These are phyloP conservation scores for Basidiobolus meristosporus DNA, from an alignment of 371 early-diverging fungal genomes.

Conservation along the genomic window DNA sequence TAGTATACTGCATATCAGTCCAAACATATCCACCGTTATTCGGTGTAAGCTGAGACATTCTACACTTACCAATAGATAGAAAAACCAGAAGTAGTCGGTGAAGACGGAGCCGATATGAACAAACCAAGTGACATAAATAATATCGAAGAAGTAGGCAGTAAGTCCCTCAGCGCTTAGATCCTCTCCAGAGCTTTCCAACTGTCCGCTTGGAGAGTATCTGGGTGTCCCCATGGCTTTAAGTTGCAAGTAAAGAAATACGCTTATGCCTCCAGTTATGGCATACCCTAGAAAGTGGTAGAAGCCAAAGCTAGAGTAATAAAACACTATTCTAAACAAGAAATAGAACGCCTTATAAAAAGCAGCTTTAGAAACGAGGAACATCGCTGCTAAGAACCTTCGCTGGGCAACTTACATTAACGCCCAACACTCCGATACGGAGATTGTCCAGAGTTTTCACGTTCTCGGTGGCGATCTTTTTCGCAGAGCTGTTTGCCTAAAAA, in stretches of 20 bases:
- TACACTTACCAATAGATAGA: conserved; percentile 35
- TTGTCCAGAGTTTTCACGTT: conserved; percentile 35
- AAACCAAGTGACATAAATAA: conserved; percentile 68
- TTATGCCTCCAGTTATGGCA: conserved; percentile 19
- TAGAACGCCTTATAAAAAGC: conserved; percentile 17
- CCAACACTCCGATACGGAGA: conserved; percentile 31
- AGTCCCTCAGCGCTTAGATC: conserved; percentile 57
- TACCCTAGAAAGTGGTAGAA: conserved; percentile 20
- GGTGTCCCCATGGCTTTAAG: conserved; percentile 29
- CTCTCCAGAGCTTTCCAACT: conserved; percentile 35
- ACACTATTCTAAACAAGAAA: conserved; percentile 27
- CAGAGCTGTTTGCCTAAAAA: conserved; percentile 53
- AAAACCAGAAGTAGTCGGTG: conserved; percentile 45
- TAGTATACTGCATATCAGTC: no score
- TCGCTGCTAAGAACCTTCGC: neutral
- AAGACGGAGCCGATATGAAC: conserved; percentile 48
- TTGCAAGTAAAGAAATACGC: conserved; percentile 23
- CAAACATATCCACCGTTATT: no score
- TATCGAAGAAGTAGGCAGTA: conserved; percentile 64
- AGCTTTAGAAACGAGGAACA: neutral
- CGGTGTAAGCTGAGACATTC: no score
- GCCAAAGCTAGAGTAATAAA: conserved; percentile 27
- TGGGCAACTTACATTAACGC: conserved; percentile 32
- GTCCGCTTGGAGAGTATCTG: conserved; percentile 26
- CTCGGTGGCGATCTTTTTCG: conserved; percentile 45